Conservation (phyloP, 2,329 filamentous ascomycete species). For the Cytospora leucostoma region DNA sequence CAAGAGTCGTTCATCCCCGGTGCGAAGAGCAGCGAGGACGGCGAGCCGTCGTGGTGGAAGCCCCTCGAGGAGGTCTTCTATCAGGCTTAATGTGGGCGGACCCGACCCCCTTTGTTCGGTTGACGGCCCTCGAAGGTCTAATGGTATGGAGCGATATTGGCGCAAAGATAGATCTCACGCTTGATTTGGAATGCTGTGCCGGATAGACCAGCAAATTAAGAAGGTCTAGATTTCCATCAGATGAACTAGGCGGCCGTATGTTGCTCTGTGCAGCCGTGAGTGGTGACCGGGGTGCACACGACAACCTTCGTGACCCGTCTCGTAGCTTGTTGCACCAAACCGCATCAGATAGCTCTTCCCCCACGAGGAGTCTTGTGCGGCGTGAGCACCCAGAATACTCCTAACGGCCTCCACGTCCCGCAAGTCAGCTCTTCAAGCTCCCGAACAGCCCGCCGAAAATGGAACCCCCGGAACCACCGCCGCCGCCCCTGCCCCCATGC, state of each 20-base stretch:
- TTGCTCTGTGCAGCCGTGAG: neutral
- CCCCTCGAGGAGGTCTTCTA: conserved; percentile 71
- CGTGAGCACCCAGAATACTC: too few species aligned
- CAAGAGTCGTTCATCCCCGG: conserved; percentile 66
- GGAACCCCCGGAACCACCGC: conserved; percentile 6
- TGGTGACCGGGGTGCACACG: neutral
- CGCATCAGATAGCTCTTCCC: too few species aligned
- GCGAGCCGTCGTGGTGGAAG: conserved; percentile 68
- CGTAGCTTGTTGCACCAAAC: neutral
- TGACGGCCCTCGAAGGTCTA: neutral
- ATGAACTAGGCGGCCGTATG: neutral
- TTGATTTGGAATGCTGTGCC: neutral
- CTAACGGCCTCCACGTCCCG: neutral
- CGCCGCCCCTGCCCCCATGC: conserved; percentile 24
- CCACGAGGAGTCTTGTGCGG: too few species aligned
- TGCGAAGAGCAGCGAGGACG: conserved; percentile 59
- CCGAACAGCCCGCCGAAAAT: conserved; percentile 37
- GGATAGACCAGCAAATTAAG: neutral
- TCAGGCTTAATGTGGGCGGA: conserved; percentile 41
- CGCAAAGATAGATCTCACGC: neutral
- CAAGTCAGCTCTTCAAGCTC: conserved; percentile 32
- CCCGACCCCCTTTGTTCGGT: neutral
- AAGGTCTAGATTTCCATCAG: neutral
- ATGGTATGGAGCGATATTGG: neutral
- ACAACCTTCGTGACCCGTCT: too few species aligned